These are phyloP conservation scores for Dryadomyces quercivorus DNA, from an alignment of 2,329 filamentous ascomycete genomes.

Conservation along the genomic window DNA sequence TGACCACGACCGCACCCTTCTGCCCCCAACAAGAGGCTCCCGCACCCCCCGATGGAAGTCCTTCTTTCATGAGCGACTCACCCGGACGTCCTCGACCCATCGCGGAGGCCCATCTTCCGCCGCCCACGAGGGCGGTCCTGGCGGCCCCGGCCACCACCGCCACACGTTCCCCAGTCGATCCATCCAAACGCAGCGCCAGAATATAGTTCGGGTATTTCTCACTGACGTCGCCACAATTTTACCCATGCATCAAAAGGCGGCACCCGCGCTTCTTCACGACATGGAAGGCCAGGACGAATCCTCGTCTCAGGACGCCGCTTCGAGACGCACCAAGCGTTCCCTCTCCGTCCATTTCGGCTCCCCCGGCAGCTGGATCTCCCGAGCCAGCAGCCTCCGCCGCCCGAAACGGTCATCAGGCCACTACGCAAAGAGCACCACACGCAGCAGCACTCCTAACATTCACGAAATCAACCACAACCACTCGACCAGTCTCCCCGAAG, in stretches of 20 bases:
- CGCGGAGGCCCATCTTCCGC: slow-evolving; percentile 17
- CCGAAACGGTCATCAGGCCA: slow-evolving; percentile 32
- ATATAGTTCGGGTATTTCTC: slow-evolving; percentile 22
- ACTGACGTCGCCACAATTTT: slow-evolving; percentile 19
- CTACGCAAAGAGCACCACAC: neutral
- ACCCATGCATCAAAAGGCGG: slow-evolving; percentile 4
- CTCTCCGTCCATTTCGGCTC: slow-evolving; percentile 49
- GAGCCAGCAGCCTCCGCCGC: slow-evolving; percentile 42
- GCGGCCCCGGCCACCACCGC: slow-evolving; percentile 17
- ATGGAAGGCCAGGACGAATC: neutral
- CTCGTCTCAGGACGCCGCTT: slow-evolving; percentile 25
- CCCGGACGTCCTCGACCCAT: slow-evolving; percentile 14
- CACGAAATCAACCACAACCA: neutral
- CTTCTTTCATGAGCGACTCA: slow-evolving; percentile 38
- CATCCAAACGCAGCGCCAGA: slow-evolving; percentile 15
- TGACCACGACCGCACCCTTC: neutral
- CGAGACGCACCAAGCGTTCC: slow-evolving; percentile 37
- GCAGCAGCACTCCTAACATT: neutral
- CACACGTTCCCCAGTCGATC: slow-evolving; percentile 18
- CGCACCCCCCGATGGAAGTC: slow-evolving; percentile 33
- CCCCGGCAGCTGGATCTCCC: slow-evolving; percentile 43
- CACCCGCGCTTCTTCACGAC: neutral
- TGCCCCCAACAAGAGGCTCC: neutral
- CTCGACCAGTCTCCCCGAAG: neutral
- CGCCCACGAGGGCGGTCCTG: slow-evolving; percentile 17